phyloP scores from a whole-genome alignment of 495 filamentous ascomycete genomes.

The Xylaria castorea region DNA sequence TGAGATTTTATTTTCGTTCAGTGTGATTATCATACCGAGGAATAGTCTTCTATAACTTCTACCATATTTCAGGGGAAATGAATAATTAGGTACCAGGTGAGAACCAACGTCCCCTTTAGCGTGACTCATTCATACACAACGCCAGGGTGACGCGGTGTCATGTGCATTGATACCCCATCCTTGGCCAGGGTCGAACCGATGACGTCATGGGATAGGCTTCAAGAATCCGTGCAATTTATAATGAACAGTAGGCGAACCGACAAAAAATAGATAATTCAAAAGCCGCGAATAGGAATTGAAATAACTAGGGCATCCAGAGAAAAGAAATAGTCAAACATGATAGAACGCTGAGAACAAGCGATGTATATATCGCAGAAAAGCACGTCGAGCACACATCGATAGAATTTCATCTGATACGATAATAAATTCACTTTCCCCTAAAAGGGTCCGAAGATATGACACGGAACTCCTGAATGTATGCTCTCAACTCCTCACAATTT shows the following conservation, averaged over 20 bases:
- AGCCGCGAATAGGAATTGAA: too few species aligned
- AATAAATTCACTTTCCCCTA: neutral
- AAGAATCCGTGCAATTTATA: too few species aligned
- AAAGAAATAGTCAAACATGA: too few species aligned
- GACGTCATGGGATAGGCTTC: neutral
- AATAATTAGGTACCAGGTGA: neutral
- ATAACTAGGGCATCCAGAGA: too few species aligned
- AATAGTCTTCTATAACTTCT: neutral
- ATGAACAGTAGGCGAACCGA: too few species aligned
- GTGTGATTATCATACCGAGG: neutral
- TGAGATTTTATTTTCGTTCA: neutral
- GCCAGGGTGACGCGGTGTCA: conserved; percentile 21
- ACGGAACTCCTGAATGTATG: neutral
- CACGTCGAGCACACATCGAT: neutral
- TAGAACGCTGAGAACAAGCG: too few species aligned
- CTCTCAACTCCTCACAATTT: conserved; percentile 25
- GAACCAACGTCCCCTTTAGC: neutral
- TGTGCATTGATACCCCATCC: neutral
- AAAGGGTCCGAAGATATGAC: neutral
- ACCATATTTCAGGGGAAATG: neutral
- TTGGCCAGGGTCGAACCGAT: neutral
- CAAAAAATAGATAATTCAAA: too few species aligned
- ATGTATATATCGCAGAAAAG: neutral
- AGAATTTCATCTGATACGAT: neutral
- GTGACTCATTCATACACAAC: neutral